Base-by-base conservation (phyloP, 306 rosid genomes). In the Fagus crenata region DNA sequence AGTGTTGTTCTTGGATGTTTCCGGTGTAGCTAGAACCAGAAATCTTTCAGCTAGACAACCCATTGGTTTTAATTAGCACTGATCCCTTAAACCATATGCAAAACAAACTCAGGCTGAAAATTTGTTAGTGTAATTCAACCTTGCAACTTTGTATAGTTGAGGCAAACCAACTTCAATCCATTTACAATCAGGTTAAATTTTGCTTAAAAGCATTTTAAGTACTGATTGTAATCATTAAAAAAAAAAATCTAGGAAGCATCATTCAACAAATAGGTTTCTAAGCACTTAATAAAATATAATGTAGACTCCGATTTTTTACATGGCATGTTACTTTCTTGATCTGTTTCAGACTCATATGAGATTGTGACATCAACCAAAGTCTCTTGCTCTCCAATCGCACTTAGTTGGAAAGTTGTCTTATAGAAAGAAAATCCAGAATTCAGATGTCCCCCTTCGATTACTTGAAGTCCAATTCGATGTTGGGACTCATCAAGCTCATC, bases 381-480 rank as follows among this genome's bases (percentile, higher is more conserved):
- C 67, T 81, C 79, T 15, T 60, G 31, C 6, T 82, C 83, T 7
- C 49, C 75, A 11, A 76, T 77, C 49, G 79, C 75, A 49, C 80
- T 69, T 3, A 85, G 82, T 61, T 85, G 88, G 73, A 84, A 89
- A 6, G 28, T 86, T 61, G 90, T 85, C 42, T 84, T 86, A 74
- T 83, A 88, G 65, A 73, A 89, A 64, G 89, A 81, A 60, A 88
- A 87, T 1, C 95, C 97, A 54, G 46, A 72, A 69, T 60, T 80
- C 55, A 89, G 82, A 73, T 84, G 68, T 0, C 88, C 88, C 49
- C 97, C 91, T 84, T 91, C 94, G 28, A 69, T 65, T 73, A 88
- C 88, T 80, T 88, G 73, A 53, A 92, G 73, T 58, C 89, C 91
- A 71, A 89, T 61, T 76, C 72, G 83, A 76, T 90, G 87, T 0